A percentile compares a stretch with the other conserved stretches of the same genome.
These are phyloP conservation scores for Zelonia costaricensis DNA, from an alignment of 208 protist species.

Conservation along the genomic window DNA sequence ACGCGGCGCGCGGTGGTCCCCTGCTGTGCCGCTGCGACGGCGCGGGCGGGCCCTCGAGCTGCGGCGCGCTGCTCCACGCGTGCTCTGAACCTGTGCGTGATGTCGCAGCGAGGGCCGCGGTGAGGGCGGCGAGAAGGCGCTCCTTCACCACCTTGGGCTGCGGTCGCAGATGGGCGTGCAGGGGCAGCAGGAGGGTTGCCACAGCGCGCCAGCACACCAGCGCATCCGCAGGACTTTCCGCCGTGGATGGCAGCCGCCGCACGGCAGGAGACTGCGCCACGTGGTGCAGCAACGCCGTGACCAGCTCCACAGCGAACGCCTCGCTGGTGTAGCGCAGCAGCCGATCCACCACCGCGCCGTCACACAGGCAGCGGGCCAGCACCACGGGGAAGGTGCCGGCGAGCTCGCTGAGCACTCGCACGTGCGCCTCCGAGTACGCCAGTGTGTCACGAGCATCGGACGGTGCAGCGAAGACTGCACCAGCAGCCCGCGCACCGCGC, in stretches of 20 bases:
- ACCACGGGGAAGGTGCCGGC: constrained; percentile 27
- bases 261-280: too few relatives aligned
- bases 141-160: constrained; percentile 43
- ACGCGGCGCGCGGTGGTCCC: background rate
- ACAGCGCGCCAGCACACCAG: constrained; percentile 52
- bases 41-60: background rate
- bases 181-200: constrained; percentile 35
- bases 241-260: too few relatives aligned
- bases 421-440: constrained; percentile 9
- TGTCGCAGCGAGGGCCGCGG: constrained; percentile 27
- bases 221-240: background rate
- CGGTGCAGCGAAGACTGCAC: background rate
- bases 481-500: too few relatives aligned
- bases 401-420: constrained; percentile 5
- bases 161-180: constrained; percentile 31
- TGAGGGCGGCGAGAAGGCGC: constrained; percentile 32
- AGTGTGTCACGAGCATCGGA: background rate
- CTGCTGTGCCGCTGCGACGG: background rate
- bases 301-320: constrained; percentile 16
- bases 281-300: constrained; percentile 24
- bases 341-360: constrained; percentile 43
- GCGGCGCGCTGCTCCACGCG: background rate
- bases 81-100: background rate
- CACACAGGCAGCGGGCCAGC: constrained; percentile 47
- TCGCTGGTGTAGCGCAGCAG: constrained; percentile 42